These are phyloP conservation scores for Heritiera fomes DNA, from an alignment of 345 rosid species.

Conservation along the genomic window DNA sequence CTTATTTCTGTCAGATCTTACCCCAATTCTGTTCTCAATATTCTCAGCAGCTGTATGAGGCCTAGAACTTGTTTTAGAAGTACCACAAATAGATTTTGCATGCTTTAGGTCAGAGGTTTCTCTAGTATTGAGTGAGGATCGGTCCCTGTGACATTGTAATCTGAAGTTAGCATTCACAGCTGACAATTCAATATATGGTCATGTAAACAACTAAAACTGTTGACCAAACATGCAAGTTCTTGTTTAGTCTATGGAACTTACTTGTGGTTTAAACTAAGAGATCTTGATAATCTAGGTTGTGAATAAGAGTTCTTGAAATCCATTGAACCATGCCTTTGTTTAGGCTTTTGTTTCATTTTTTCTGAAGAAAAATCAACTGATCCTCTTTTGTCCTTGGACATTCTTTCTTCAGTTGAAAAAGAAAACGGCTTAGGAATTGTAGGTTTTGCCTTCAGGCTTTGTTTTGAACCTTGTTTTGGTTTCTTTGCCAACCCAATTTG, in stretches of 20 bases:
- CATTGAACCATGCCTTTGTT: conserved; percentile 26
- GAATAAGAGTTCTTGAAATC: conserved; percentile 19
- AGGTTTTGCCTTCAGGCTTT: conserved; percentile 23
- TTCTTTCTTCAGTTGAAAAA: conserved; percentile 41
- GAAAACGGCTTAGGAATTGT: conserved; percentile 44
- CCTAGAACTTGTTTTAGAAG: conserved; percentile 13
- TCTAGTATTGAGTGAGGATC: neutral
- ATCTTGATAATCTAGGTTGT: conserved; percentile 24
- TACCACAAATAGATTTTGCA: neutral
- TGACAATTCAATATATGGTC: neutral
- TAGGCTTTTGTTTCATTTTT: conserved; percentile 11
- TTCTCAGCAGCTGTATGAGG: conserved; percentile 7
- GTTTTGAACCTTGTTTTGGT: conserved; percentile 28
- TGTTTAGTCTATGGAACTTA: conserved; percentile 15
- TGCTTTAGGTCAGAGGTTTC: neutral
- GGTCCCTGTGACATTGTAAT: conserved; percentile 27
- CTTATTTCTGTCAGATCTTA: neutral
- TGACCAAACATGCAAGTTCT: no score
- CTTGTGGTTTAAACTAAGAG: conserved; percentile 29
- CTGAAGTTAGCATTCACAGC: neutral
- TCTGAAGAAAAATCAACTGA: conserved; percentile 25
- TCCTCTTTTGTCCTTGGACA: conserved; percentile 26
- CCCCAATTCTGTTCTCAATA: conserved; percentile 21
- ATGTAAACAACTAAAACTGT: neutral
- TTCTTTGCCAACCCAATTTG: conserved; percentile 24